phyloP scores from a whole-genome alignment of 345 rosid genomes.

The Populus euphratica region DNA sequence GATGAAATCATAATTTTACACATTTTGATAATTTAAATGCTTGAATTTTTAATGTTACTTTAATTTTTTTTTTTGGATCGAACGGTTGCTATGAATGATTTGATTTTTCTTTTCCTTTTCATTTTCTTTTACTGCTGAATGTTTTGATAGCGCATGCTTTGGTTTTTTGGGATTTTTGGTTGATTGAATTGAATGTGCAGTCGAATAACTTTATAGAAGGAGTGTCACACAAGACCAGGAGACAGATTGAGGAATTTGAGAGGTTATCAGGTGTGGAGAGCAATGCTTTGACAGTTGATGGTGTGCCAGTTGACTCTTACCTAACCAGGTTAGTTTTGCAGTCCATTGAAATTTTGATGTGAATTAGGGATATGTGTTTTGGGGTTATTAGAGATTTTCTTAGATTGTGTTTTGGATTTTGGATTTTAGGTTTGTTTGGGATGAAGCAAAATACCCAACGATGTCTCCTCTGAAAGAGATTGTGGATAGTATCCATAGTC shows the following conservation, averaged over 20 bases:
- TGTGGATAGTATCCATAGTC: constrained; percentile 74
- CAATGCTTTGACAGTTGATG: constrained; percentile 84
- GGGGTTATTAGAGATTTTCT: background rate
- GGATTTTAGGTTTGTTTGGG: constrained; percentile 83
- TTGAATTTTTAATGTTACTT: background rate
- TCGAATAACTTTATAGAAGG: constrained; percentile 90
- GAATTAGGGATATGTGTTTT: background rate
- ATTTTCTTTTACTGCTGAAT: background rate
- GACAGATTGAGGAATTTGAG: constrained; percentile 98
- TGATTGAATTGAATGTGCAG: constrained; percentile 36
- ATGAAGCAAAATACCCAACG: constrained; percentile 92
- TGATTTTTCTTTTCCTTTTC: background rate
- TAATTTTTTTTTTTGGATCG: background rate
- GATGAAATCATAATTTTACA: background rate
- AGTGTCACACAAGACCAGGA: constrained; percentile 88
- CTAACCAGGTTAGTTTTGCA: constrained; percentile 68
- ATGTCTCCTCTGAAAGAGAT: constrained; percentile 89
- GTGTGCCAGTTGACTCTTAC: constrained; percentile 94
- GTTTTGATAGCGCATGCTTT: background rate
- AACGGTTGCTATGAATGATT: background rate
- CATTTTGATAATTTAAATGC: background rate
- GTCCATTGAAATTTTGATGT: background rate
- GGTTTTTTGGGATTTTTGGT: background rate
- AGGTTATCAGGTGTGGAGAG: constrained; percentile 78
- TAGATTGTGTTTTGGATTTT: constrained; percentile 3